Evolutionary conservation across 306 rosid species (phyloP), one percentile per base, ranked within the genome.

Genomic region (Argentina anserina): DNA sequence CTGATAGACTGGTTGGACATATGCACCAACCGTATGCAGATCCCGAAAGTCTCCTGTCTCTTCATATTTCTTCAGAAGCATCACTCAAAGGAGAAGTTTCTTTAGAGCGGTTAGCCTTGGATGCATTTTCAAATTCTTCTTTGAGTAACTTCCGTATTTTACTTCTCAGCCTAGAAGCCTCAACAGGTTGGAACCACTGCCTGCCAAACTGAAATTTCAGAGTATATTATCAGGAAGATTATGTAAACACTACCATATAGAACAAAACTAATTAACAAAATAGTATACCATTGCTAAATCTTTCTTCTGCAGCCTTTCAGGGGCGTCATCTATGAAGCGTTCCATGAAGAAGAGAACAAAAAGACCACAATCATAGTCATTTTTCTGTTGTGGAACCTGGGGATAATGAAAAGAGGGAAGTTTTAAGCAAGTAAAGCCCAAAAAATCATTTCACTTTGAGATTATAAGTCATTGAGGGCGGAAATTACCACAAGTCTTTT

Each of bases 301-400:
- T 78, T 84, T 82, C 84, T 31, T 88, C 79, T 79, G 86, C 75
- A 91, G 89, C 85, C 97, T 87, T 71, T 79, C 75, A 0, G 96
- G 97, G 23, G 96, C 93, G 76, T 84, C 90, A 69, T 85, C 91
- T 37, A 94, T 89, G 79, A 91, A 94, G 65, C 96, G 96, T 73
- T 89, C 72, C 78, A 94, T 94, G 83, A 91, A 94, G 80, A 77
- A 88, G 34, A 94, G 82, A 28, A 94, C 99, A 74, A 94, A 94
- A 55, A 90, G 90, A 75, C 99, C 99, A 75, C 99, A 94, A 43
- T 94, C 99, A 81, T 72, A 94, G 39, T 91, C 97, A 53, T 94
- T 94, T 86, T 82, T 87, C 80, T 94, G 97, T 80, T 91, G 99
- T 10, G 99, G 99, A 67, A 94, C 99, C 99, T 94, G 92, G 75